Base-by-base conservation (phyloP, 2,329 filamentous ascomycete genomes). In the Monilinia laxa region DNA sequence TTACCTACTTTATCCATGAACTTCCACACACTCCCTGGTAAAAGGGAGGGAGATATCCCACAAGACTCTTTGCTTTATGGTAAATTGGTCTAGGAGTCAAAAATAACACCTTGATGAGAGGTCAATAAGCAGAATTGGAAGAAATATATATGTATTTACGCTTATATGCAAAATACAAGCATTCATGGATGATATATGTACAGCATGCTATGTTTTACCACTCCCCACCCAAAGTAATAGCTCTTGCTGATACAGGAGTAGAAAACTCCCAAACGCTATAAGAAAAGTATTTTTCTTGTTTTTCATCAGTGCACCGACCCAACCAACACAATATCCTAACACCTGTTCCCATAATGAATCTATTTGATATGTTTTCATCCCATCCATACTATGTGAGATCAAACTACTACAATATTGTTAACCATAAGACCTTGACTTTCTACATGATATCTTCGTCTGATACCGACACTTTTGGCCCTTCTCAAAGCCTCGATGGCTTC, bases 371-470 rank as follows among this genome's bases (percentile, higher is more conserved):
- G n/a, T 51, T 60, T 35, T 49, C 38, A 16, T 3, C 2, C 42
- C 23, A 42, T 35, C 31, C 42, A 38, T 23, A 14, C 3, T n/a
- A 16, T 60, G 28, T 49, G 20, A 4, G 18, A 35, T 60, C 45
- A 77, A 40, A 76, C 68, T 55, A 96, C 86, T 73, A 93, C 82
- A 72, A 96, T 80, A 80, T 97, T 97, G 59, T 83, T 85, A 73
- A 98, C 91, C 70, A 85, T 82, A 55, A 93, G 79, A 0, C 93
- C 93, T 77, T 94, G 88, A 70, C 92, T 96, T 75, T 90, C 86
- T 54, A 97, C 87, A 74, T 86, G 86, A 77, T 93, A 97, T 73
- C 91, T 82, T 76, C 93, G 84, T 74, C 90, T 86, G 69, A 97
- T 80, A 0, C 92, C 93, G 2, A 97, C 77, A 4, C 86, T 88